Percentiles rank a stretch among this genome's conserved stretches.
phyloP scores from a whole-genome alignment of 2,329 filamentous ascomycete genomes.

The Cucurbitaria berberidis region DNA sequence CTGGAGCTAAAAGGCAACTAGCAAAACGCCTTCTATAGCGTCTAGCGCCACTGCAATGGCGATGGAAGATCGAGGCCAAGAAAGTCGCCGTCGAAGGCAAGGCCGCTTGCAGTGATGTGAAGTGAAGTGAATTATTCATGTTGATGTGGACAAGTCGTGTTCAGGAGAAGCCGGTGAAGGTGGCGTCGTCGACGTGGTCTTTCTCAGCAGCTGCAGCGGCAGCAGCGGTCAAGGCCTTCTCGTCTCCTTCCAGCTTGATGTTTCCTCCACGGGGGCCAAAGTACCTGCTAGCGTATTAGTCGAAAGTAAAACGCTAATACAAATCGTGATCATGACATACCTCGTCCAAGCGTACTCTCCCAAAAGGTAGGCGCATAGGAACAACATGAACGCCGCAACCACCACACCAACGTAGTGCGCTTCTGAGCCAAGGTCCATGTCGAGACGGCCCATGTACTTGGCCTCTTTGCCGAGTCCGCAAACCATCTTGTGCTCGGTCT shows the following conservation, averaged over 20 bases:
- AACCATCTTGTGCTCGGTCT: conserved; percentile 28
- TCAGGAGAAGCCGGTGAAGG: conserved; percentile 9
- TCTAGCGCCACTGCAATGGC: conserved; percentile 1
- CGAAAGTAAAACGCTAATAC: no score
- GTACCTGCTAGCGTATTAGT: conserved; percentile 17
- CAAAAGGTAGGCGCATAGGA: conserved; percentile 22
- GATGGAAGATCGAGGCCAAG: not conserved
- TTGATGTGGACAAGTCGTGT: not conserved
- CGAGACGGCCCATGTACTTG: conserved; percentile 11
- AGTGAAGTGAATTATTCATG: no score
- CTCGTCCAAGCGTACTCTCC: conserved; percentile 29
- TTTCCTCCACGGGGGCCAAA: conserved; percentile 4
- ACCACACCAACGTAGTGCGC: conserved; percentile 26
- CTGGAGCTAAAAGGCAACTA: not conserved
- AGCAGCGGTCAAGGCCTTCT: conserved; percentile 26
- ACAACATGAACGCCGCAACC: conserved; percentile 22
- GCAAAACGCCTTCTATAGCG: not conserved
- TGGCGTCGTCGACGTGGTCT: not conserved
- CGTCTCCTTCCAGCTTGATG: conserved; percentile 31
- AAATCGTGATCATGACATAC: no score
- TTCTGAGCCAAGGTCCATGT: conserved; percentile 7
- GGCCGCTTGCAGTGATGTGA: not conserved
- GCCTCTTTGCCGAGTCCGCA: conserved; percentile 33
- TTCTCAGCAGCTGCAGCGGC: no score
- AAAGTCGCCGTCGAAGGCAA: not conserved